Evolutionary conservation across 371 early-diverging fungal genomes (phyloP), one percentile per base, ranked within the genome.

Genomic region (Zychaea mexicana): DNA sequence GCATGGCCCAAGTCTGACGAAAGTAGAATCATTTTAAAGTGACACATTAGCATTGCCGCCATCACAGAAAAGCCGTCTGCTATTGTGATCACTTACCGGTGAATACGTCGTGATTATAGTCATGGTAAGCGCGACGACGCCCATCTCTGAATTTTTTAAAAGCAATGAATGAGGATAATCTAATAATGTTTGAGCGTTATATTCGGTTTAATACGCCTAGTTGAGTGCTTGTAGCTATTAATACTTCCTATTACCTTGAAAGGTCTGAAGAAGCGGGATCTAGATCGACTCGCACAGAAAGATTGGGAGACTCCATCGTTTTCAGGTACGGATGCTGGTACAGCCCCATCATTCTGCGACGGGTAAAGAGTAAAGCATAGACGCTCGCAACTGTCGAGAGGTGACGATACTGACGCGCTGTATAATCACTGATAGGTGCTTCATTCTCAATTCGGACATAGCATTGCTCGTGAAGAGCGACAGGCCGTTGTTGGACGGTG

Each of bases 251-350:
- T 9, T 36, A 36, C 38, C 38, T 96, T 96, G 60, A n/a, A n/a
- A 96, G 84, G 7, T 92, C 93, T 0, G 94, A 91, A 0, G 90
- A 89, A 58, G 88, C 87, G 33, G 93, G 94, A 71, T 96, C 95
- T 1, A 95, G 85, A 71, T 93, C 94, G 62, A 91, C 89, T 46
- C 94, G 77, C 57, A 83, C 58, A 27, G 68, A 63, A 42, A 78
- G 79, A 61, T 88, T 81, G 2, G 84, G 81, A 15, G 79, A 58
- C 42, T 78, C 61, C 61, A 93, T 85, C n/a, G 79, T 83, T 7
- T 65, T 68, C 68, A 89, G 83, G 58, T 85, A 78, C 28, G 81
- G 67, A 19, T 84, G 56, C n/a, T n/a, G n/a, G 71, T 92, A 93
- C 70, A 86, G 77, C 24, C 67, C 72, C 52, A 81, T 67, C 83